Evolutionary conservation across 2,329 filamentous ascomycete species (phyloP).

Genomic region (Lecanoromycetidae sp.): DNA sequence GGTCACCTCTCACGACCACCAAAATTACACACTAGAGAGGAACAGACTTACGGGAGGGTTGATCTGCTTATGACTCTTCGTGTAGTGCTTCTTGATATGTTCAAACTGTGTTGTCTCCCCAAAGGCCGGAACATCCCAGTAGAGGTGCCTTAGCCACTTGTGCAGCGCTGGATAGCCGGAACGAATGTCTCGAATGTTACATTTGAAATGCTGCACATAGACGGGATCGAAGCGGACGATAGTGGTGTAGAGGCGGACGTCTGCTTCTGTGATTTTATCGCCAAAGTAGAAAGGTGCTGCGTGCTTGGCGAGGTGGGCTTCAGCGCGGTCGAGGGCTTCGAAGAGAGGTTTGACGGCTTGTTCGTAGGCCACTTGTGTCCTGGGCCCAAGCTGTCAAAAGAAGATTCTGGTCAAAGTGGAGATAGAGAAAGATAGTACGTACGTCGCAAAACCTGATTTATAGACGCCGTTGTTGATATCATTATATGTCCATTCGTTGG

Average conservation of each 20-base stretch:
- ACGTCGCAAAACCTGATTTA: slow-evolving; percentile 64
- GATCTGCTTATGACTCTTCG: slow-evolving; percentile 53
- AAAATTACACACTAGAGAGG: background rate
- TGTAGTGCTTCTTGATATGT: slow-evolving; percentile 81
- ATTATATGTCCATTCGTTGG: slow-evolving; percentile 70
- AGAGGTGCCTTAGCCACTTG: slow-evolving; percentile 68
- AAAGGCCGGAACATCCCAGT: slow-evolving; percentile 74
- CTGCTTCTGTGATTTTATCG: slow-evolving; percentile 62
- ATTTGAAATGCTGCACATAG: slow-evolving; percentile 74
- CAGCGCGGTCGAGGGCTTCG: slow-evolving; percentile 60
- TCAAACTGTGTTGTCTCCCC: slow-evolving; percentile 75
- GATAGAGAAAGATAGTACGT: background rate
- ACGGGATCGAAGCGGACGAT: slow-evolving; percentile 62
- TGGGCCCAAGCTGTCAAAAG: slow-evolving; percentile 1
- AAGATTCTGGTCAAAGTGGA: background rate
- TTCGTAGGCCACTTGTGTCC: slow-evolving; percentile 68
- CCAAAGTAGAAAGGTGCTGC: slow-evolving; percentile 62
- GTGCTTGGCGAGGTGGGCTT: slow-evolving; percentile 50
- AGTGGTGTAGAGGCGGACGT: slow-evolving; percentile 64
- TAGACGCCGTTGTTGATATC: slow-evolving; percentile 42
- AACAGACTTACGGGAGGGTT: slow-evolving; percentile 40
- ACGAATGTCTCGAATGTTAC: slow-evolving; percentile 74
- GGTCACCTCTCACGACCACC: background rate
- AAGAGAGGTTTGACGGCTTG: slow-evolving; percentile 61
- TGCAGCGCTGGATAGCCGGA: slow-evolving; percentile 72